Conservation (phyloP, 371 early-diverging fungal genomes). For the Syncephalis fuscata region DNA sequence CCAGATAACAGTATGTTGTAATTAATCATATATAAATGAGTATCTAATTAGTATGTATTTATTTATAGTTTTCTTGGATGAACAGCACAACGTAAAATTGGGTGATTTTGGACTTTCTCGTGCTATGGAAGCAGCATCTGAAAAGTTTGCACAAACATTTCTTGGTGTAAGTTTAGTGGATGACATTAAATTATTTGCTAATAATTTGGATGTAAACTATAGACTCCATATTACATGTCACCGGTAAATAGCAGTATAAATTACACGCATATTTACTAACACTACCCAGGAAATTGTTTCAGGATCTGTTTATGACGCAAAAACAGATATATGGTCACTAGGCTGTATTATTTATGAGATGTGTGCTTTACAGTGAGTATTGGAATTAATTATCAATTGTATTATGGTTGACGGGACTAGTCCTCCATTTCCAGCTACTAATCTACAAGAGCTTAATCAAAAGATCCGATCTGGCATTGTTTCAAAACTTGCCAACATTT, state of each 20-base stretch:
- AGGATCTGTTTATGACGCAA: constrained; percentile 35
- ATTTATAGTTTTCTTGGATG: constrained; percentile 12
- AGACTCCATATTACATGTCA: constrained; percentile 64
- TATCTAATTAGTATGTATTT: background rate
- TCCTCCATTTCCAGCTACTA: background rate
- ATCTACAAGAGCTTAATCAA: too few relatives aligned
- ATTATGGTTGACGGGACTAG: background rate
- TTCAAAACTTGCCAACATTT: too few relatives aligned
- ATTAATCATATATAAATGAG: background rate
- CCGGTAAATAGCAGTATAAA: constrained; percentile 12
- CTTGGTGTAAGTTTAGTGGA: constrained; percentile 26
- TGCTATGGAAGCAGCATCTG: constrained; percentile 26
- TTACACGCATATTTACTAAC: too few relatives aligned
- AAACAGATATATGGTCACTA: constrained; percentile 52
- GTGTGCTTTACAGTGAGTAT: constrained; percentile 42
- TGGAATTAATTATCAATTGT: too few relatives aligned
- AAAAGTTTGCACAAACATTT: constrained; percentile 43
- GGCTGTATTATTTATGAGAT: constrained; percentile 54
- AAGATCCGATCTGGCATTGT: too few relatives aligned
- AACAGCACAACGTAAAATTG: constrained; percentile 35
- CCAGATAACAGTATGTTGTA: constrained; percentile 39
- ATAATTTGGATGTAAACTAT: constrained; percentile 1
- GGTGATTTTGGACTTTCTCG: constrained; percentile 56
- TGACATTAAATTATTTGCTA: too few relatives aligned
- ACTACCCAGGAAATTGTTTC: constrained; percentile 27